Base-by-base conservation (phyloP, 2,329 filamentous ascomycete genomes). In the Talaromyces sp. region DNA sequence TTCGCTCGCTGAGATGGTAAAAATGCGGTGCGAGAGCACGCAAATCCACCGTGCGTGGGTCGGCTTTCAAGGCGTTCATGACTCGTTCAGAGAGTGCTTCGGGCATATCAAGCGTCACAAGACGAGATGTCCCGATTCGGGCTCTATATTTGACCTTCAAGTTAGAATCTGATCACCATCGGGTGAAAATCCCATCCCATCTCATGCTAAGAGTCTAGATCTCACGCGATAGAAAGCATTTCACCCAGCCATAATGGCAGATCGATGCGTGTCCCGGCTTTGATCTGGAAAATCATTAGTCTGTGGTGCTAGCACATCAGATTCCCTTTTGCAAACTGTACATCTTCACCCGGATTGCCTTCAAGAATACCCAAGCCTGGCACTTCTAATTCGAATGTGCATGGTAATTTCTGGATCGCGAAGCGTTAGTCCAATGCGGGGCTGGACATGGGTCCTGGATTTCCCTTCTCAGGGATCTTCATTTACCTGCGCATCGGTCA, bases 231-330 rank as follows among this genome's bases (percentile, higher is more conserved):
- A 10, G 74, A 75, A 47, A 99, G 88, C 83, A 97, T 93, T 73
- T 96, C 90, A 62, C 89, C 91, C 11, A 99, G 86, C 94, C 94
- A 99, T 61, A 97, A 82, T 2, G 94, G 94, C 1, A 97, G 85
- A 56, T 88, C 84, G 42, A 97, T 81, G 39, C 87, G 86, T 1
- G 91, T 93, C 55, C 90, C 89, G 49, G 86, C 76, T 71, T 93
- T 94, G 65, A 97, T 86, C 69, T 89, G 53, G 32, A 5, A 32
- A n/a, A n/a, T n/a, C n/a, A n/a, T n/a, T 11, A 6, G n/a, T 41
- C 13, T 47, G 55, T 14, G 58, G 36, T 11, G 9, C 2, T 9
- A n/a, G 2, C 14, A 30, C 14, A 5, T 20, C 32, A 24, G 1
- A 7, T n/a, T 2, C 2, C 22, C 13, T 10, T 14, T 5, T n/a